Percentiles rank a stretch among this genome's conserved stretches.
These are phyloP conservation scores for Pseudogymnoascus sp. DNA, from an alignment of 2,329 filamentous ascomycete genomes.

Conservation along the genomic window DNA sequence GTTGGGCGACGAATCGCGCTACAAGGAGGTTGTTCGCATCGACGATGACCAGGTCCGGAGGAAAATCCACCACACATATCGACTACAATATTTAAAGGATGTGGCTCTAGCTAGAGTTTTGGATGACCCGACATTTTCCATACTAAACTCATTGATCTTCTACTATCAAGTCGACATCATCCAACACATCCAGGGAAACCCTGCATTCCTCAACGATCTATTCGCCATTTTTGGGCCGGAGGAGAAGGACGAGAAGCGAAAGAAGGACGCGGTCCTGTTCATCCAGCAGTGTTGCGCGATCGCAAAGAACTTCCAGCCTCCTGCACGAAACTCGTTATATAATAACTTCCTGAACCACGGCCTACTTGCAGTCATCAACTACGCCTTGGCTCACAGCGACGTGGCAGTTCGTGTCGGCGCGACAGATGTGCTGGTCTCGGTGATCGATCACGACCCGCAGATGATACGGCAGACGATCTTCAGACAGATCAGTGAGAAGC, in stretches of 20 bases:
- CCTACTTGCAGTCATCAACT: conserved; percentile 82
- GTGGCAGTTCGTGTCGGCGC: conserved; percentile 82
- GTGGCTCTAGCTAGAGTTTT: conserved; percentile 95
- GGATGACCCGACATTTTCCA: conserved; percentile 94
- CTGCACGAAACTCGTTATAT: conserved; percentile 71
- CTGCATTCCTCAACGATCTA: conserved; percentile 69
- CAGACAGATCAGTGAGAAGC: conserved; percentile 80
- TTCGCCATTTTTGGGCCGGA: conserved; percentile 74
- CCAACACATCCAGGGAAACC: conserved; percentile 81
- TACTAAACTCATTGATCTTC: conserved; percentile 95
- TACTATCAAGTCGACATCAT: conserved; percentile 99
- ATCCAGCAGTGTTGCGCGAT: conserved; percentile 94
- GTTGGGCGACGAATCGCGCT: conserved; percentile 77
- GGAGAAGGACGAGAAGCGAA: conserved; percentile 57
- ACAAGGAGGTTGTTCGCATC: conserved; percentile 93
- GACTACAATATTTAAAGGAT: conserved; percentile 92
- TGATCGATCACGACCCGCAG: conserved; percentile 91
- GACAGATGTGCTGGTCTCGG: conserved; percentile 83
- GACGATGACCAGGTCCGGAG: conserved; percentile 70
- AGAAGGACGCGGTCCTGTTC: conserved; percentile 91
- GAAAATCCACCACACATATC: conserved; percentile 95
- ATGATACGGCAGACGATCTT: conserved; percentile 93
- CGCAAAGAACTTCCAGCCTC: conserved; percentile 86
- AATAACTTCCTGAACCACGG: conserved; percentile 84
- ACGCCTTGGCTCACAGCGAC: conserved; percentile 77